These are phyloP conservation scores for Dryadomyces sulphureus DNA, from an alignment of 2,329 filamentous ascomycete species.

Conservation along the genomic window DNA sequence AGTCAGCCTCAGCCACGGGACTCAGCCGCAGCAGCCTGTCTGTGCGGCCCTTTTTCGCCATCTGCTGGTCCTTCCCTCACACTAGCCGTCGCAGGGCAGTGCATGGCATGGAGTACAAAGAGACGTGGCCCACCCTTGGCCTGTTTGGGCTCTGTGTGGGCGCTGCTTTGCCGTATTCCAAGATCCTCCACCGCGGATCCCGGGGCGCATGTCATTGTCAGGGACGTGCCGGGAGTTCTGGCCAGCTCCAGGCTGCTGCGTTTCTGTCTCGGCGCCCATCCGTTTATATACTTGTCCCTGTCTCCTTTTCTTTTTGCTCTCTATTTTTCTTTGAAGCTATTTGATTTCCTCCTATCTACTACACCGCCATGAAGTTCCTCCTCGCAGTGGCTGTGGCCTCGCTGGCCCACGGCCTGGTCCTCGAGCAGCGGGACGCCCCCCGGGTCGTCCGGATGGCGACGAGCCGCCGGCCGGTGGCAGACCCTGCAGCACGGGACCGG, in stretches of 20 bases:
- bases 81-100: neutral
- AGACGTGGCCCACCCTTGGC: neutral
- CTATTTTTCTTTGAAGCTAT: too few species aligned
- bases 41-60: neutral
- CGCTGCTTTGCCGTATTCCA: too few species aligned
- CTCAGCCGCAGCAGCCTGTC: neutral
- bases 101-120: neutral
- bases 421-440: slow-evolving; percentile 18
- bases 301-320: too few species aligned
- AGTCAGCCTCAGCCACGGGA: neutral
- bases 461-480: slow-evolving; percentile 22
- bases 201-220: too few species aligned
- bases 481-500: slow-evolving; percentile 28
- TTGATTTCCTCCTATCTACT: too few species aligned
- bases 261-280: too few species aligned
- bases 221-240: too few species aligned
- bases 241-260: too few species aligned
- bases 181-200: too few species aligned
- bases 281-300: too few species aligned
- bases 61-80: neutral
- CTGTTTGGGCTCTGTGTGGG: neutral
- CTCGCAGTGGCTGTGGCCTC: slow-evolving; percentile 16
- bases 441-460: slow-evolving; percentile 32
- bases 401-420: slow-evolving; percentile 15
- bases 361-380: too few species aligned